A percentile compares a stretch with the other conserved stretches of the same genome.
Conservation (phyloP, 2,329 filamentous ascomycete genomes). For the Fusarium miscanthi region DNA sequence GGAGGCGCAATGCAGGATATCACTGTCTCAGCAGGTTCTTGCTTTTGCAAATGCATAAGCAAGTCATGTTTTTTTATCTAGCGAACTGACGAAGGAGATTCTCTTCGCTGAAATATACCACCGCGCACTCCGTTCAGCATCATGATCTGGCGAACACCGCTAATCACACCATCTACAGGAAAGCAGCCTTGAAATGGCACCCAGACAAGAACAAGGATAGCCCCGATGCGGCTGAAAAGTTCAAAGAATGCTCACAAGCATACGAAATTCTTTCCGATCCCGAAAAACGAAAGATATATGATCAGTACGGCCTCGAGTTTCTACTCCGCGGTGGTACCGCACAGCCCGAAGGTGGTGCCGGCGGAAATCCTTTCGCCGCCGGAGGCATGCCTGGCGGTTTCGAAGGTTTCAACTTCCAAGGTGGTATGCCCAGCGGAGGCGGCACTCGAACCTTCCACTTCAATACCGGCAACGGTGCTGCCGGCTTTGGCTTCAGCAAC, state of each 20-base stretch:
- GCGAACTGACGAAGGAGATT: not conserved
- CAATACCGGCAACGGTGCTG: conserved; percentile 63
- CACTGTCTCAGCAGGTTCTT: not conserved
- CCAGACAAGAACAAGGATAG: conserved; percentile 99
- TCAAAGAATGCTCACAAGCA: conserved; percentile 97
- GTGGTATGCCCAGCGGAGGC: conserved; percentile 54
- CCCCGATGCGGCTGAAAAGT: conserved; percentile 86
- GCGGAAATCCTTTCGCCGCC: conserved; percentile 69
- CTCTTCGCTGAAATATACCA: not conserved
- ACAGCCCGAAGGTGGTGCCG: conserved; percentile 69
- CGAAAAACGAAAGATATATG: conserved; percentile 95
- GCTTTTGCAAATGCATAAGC: not conserved
- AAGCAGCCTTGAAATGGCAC: conserved; percentile 90
- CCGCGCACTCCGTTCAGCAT: not conserved
- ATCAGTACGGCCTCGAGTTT: conserved; percentile 94
- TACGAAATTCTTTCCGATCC: conserved; percentile 98
- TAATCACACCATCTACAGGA: conserved; percentile 64
- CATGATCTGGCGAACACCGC: conserved; percentile 29
- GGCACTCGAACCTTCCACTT: conserved; percentile 72
- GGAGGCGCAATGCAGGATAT: not conserved
- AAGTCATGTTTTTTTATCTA: not conserved
- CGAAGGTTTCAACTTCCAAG: conserved; percentile 63
- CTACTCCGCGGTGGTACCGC: conserved; percentile 81
- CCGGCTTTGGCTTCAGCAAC: conserved; percentile 84
- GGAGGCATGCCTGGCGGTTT: conserved; percentile 67